Conservation (phyloP, 1,284 basidiomycete species). For the Boletus sp. region DNA sequence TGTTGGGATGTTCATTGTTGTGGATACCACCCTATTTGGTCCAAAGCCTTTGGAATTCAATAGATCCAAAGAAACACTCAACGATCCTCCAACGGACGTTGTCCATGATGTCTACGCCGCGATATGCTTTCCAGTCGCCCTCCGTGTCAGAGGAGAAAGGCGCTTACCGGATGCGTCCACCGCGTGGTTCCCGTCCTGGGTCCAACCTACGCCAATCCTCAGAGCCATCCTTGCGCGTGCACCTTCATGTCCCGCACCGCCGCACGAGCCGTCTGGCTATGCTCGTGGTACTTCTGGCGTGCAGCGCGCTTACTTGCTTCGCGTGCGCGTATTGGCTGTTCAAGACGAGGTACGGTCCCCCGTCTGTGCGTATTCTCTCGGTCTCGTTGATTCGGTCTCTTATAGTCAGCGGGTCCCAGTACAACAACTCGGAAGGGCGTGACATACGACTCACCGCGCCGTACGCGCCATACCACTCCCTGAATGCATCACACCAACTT, state of each 20-base stretch:
- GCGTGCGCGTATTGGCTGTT: constrained; percentile 60
- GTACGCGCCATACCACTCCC: not conserved
- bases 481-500: not conserved
- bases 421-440: constrained; percentile 1
- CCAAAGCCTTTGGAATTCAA: constrained; percentile 15
- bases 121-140: constrained; percentile 44
- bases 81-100: no score
- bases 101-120: constrained; percentile 16
- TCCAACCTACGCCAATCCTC: constrained; percentile 15
- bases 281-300: constrained; percentile 45
- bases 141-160: constrained; percentile 62
- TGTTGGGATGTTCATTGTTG: no score
- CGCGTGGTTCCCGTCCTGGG: constrained; percentile 26
- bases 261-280: constrained; percentile 32
- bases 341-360: constrained; percentile 51
- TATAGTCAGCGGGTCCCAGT: constrained; percentile 23
- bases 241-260: constrained; percentile 22
- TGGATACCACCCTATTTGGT: not conserved
- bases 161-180: constrained; percentile 54
- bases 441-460: no score
- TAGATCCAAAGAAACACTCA: constrained; percentile 14
- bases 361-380: constrained; percentile 23
- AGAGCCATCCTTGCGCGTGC: constrained; percentile 2
- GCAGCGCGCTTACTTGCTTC: constrained; percentile 51
- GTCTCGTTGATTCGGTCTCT: constrained; percentile 13